Conservation (phyloP, 2,329 filamentous ascomycete genomes). For the Fusarium albosuccineum region DNA sequence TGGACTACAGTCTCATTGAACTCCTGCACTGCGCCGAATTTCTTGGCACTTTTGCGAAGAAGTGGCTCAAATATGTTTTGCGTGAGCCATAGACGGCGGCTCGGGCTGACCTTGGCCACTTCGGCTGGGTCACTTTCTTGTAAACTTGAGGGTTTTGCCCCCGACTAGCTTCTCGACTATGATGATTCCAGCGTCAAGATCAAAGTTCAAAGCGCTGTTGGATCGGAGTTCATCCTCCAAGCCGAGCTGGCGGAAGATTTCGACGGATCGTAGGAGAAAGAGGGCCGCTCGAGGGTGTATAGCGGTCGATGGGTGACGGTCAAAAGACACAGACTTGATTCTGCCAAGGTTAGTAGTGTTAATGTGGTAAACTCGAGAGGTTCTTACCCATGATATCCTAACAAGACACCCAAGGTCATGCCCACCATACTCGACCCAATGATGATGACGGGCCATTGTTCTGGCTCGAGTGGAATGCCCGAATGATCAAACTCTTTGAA, state of each 20-base stretch:
- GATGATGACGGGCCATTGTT: conserved; percentile 2
- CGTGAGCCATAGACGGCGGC: conserved; percentile 10
- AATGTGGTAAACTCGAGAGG: no score
- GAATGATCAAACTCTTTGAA: neutral
- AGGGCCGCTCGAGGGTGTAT: neutral
- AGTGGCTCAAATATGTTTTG: conserved; percentile 20
- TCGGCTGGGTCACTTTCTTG: neutral
- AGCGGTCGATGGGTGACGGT: neutral
- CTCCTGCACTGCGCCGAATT: neutral
- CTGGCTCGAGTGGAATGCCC: neutral
- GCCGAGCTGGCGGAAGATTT: neutral
- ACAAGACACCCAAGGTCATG: neutral
- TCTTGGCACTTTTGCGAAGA: conserved; percentile 6
- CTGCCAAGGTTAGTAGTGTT: neutral
- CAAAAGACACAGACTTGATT: conserved; percentile 1
- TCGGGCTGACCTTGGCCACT: neutral
- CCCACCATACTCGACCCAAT: neutral
- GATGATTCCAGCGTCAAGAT: neutral
- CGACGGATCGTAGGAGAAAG: neutral
- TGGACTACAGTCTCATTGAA: neutral
- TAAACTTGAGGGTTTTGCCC: neutral
- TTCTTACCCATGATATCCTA: neutral
- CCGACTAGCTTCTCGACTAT: neutral
- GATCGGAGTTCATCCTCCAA: neutral
- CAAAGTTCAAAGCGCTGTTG: neutral